Base-by-base conservation (phyloP, 106 monocot species). In the Dendrobium huoshanense region DNA sequence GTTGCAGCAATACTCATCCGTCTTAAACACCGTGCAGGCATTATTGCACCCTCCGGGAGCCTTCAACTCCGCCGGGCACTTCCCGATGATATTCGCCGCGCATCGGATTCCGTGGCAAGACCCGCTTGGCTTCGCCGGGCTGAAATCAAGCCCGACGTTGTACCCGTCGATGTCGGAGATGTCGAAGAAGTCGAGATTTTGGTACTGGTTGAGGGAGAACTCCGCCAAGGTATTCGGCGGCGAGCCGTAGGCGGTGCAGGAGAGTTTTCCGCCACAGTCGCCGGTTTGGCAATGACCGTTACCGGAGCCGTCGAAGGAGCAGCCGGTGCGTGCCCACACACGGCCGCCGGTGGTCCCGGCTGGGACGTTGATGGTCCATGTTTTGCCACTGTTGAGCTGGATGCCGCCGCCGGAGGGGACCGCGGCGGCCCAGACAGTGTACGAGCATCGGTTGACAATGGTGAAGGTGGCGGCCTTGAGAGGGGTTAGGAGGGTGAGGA, bases 1-100 rank as follows among this genome's bases (percentile, higher is more conserved):
- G 31, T 55, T 44, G 42, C 90, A 90, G 78, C 90, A 90, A 79
- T 85, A 87, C 80, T 75, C 9, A 27, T 78, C 42, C 2, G 85
- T 83, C 81, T 81, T 79, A 78, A 90, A 90, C 44, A 90, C 85
- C n/a, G 79, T 83, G 81, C 87, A 90, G 2, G 87, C 85, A 44
- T 75, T 73, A 59, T 73, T 76, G 85, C 87, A 90, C 0, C 87
- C 90, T 5, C 90, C 87, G 9, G 87, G 79, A 27, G 83, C 81
- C 56, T 22, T 49, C 68, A 87, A 70, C 87, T 45, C 41, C 4
- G 75, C 45, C 67, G 90, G 90, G 75, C 87, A 90, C 81, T 81
- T 75, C 15, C 75, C 75, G 9, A 27, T 77, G 67, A 87, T 74
- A 80, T 87, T 81, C 9, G 81, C 83, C 9, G 77, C 9, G 80